Percentiles rank a stretch among this genome's conserved stretches.
phyloP scores from a whole-genome alignment of 345 rosid species.

The Clausena lansium region DNA sequence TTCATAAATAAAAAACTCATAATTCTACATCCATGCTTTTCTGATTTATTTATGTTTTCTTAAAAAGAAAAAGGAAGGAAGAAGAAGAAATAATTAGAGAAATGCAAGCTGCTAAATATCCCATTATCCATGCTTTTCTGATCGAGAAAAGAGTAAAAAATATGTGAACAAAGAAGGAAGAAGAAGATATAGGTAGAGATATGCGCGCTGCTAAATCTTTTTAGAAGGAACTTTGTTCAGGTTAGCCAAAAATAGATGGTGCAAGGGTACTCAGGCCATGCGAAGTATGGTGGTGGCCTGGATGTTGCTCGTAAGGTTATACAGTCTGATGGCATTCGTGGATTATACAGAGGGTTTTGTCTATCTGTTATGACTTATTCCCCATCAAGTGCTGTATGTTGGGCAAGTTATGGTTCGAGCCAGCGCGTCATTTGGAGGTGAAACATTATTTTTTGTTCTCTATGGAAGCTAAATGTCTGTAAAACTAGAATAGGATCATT shows the following conservation, averaged over 20 bases:
- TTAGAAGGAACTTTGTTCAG: conserved; percentile 36
- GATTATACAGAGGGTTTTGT: conserved; percentile 93
- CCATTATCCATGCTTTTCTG: neutral
- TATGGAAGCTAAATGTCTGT: neutral
- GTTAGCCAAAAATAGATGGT: conserved; percentile 98
- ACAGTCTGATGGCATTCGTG: conserved; percentile 76
- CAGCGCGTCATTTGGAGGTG: conserved; percentile 96
- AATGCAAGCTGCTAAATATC: neutral
- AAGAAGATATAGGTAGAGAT: neutral
- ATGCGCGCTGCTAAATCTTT: conserved; percentile 3
- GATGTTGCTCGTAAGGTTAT: conserved; percentile 86
- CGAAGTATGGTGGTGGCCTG: conserved; percentile 80
- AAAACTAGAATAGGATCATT: neutral
- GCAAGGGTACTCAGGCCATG: conserved; percentile 94
- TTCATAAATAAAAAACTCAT: neutral
- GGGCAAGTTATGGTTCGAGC: conserved; percentile 98
- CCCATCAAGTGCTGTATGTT: conserved; percentile 99
- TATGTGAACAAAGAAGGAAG: neutral
- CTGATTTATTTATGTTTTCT: neutral
- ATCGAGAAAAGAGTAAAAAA: no score
- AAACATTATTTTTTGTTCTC: conserved; percentile 19
- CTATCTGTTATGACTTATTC: conserved; percentile 90
- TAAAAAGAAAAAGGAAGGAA: neutral
- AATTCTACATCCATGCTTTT: neutral
- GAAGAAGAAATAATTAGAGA: neutral